phyloP scores from a whole-genome alignment of 257 asterid genomes.

The Solanum chaucha region DNA sequence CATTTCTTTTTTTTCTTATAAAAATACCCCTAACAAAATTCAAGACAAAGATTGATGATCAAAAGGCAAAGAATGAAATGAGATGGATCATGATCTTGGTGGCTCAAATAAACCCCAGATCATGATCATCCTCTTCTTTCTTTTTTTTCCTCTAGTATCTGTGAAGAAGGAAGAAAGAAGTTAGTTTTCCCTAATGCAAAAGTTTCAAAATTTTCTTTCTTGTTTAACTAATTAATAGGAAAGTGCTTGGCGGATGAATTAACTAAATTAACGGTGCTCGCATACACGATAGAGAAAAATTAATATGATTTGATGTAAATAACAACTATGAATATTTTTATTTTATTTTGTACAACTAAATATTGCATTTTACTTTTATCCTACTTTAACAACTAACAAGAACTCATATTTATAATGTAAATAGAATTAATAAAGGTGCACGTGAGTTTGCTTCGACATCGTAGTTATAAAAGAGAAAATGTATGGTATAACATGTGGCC shows the following conservation, averaged over 20 bases:
- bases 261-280: not conserved
- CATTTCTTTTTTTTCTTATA: not conserved
- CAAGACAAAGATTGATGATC: not conserved
- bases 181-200: not conserved
- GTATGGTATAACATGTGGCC: not conserved
- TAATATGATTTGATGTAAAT: not conserved
- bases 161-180: not conserved
- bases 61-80: slow-evolving; percentile 12
- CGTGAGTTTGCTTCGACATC: not conserved
- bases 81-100: slow-evolving; percentile 52
- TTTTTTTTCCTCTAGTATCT: not conserved
- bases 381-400: not conserved
- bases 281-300: not conserved
- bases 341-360: not conserved
- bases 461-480: not conserved
- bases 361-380: not conserved
- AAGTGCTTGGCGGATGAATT: not conserved
- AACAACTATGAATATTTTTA: not conserved
- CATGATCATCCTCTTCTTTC: slow-evolving; percentile 34
- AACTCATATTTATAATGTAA: not conserved
- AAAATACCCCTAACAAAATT: not conserved
- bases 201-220: not conserved
- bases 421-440: not conserved
- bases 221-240: not conserved
- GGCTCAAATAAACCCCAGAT: slow-evolving; percentile 33